Conservation (phyloP, 148 eudicot species). For the Polygonum aviculare region DNA sequence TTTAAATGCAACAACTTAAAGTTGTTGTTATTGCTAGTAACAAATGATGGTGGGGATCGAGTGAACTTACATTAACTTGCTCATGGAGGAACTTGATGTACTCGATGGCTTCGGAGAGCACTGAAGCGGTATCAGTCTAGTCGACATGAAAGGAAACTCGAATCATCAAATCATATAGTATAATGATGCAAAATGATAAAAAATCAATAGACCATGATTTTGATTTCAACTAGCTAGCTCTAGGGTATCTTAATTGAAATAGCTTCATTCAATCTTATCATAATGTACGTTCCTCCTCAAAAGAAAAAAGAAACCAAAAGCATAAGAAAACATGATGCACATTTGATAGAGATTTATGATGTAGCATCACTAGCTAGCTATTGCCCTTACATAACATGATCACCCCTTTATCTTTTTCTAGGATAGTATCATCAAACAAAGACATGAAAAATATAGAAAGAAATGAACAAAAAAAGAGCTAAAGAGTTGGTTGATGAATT, state of each 20-base stretch:
- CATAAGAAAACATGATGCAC: background rate
- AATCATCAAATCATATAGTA: background rate
- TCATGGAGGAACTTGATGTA: constrained; percentile 93
- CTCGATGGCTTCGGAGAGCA: constrained; percentile 88
- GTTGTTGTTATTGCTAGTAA: background rate
- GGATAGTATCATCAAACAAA: background rate
- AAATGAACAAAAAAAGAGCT: background rate
- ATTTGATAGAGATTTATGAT: background rate
- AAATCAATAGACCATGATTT: background rate
- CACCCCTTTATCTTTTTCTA: background rate
- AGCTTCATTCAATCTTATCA: background rate
- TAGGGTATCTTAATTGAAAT: constrained; percentile 1
- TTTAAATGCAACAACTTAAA: no score
- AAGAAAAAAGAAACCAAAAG: constrained; percentile 5
- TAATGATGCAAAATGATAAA: constrained; percentile 1
- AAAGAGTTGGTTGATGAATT: background rate
- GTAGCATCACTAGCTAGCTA: constrained; percentile 1
- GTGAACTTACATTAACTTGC: constrained; percentile 68
- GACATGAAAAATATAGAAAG: background rate
- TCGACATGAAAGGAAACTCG: background rate
- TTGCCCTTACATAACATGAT: background rate
- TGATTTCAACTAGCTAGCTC: background rate
- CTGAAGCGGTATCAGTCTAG: constrained; percentile 95
- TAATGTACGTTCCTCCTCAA: background rate
- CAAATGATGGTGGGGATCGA: background rate